These are phyloP conservation scores for Didymella keratinophila DNA, from an alignment of 2,329 filamentous ascomycete species.

Conservation along the genomic window DNA sequence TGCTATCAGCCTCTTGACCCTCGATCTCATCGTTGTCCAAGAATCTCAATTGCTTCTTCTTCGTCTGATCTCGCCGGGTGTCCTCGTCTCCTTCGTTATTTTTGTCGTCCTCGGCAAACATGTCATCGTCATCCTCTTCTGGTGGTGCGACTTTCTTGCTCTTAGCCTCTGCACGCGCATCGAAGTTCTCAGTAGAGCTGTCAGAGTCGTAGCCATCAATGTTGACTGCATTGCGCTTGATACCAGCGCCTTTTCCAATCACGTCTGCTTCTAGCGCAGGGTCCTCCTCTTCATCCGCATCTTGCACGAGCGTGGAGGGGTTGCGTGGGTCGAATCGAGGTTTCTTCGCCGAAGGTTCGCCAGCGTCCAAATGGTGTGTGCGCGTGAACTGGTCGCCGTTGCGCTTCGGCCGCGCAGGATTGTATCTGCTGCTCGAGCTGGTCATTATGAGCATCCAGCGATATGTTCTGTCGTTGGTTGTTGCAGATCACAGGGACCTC, in stretches of 20 bases:
- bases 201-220: slow-evolving; percentile 97
- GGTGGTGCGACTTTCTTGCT: slow-evolving; percentile 57
- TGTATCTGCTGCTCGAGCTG: slow-evolving; percentile 38
- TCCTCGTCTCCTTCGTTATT: slow-evolving; percentile 62
- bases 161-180: slow-evolving; percentile 71
- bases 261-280: slow-evolving; percentile 88
- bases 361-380: slow-evolving; percentile 70
- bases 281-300: slow-evolving; percentile 77
- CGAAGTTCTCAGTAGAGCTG: slow-evolving; percentile 88
- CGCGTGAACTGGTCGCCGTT: slow-evolving; percentile 82
- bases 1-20: slow-evolving; percentile 78
- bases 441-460: slow-evolving; percentile 29
- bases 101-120: slow-evolving; percentile 79
- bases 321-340: slow-evolving; percentile 95
- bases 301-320: slow-evolving; percentile 87
- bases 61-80: slow-evolving; percentile 62
- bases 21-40: slow-evolving; percentile 72
- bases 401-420: slow-evolving; percentile 79
- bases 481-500: background rate
- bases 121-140: slow-evolving; percentile 69
- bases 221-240: slow-evolving; percentile 93
- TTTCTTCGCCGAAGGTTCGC: slow-evolving; percentile 70
- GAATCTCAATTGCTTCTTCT: slow-evolving; percentile 69
- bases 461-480: background rate
- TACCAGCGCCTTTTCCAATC: slow-evolving; percentile 76